Conservation (phyloP, 1,139 yeast genomes). For the Magnusiomyces tetraspermus region DNA sequence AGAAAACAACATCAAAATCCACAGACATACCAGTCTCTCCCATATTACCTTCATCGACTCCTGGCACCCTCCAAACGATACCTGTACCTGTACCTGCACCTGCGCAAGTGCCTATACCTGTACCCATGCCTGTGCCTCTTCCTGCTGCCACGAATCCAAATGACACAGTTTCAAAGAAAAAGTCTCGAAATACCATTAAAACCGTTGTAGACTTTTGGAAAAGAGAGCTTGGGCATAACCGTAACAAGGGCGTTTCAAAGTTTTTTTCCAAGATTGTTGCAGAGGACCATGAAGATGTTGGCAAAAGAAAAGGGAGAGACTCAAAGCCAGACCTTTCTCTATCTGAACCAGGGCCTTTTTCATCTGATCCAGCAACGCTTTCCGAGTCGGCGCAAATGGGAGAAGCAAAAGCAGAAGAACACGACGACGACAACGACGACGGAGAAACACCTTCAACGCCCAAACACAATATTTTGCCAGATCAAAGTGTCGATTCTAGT, state of each 20-base stretch:
- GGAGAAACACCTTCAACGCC: no score
- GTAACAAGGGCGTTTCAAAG: conserved; percentile 9
- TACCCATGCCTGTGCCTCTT: no score
- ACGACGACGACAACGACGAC: no score
- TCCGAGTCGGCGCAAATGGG: no score
- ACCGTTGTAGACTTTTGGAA: conserved; percentile 13
- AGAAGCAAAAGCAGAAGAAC: no score
- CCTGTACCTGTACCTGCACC: neutral
- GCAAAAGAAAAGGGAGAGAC: no score
- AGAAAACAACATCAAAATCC: neutral
- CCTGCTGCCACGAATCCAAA: neutral
- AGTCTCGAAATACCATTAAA: conserved; percentile 7
- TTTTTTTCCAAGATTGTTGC: conserved; percentile 11
- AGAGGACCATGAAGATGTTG: neutral
- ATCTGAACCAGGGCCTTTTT: no score
- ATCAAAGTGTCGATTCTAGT: conserved; percentile 23
- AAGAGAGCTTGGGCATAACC: conserved; percentile 9
- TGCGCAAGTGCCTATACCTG: no score
- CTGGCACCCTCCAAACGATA: neutral
- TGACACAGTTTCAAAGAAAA: neutral
- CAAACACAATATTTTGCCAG: no score
- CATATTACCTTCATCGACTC: neutral
- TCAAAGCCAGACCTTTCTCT: no score
- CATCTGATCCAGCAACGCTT: no score
- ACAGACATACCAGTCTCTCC: neutral